A percentile compares a stretch with the other conserved stretches of the same genome.
Conservation (phyloP, 345 rosid species). For the Atalantia buxifolia region DNA sequence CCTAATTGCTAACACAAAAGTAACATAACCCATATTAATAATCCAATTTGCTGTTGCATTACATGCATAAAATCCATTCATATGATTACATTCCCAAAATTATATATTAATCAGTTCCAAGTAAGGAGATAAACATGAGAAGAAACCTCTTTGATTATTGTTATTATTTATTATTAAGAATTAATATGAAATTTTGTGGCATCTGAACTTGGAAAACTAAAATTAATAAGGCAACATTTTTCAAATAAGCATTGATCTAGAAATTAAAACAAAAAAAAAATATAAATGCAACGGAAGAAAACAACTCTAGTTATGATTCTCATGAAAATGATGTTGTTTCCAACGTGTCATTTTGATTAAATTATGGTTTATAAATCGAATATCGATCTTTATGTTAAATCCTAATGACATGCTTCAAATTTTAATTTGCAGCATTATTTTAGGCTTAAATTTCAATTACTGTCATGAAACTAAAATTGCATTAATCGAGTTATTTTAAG, state of each 20-base stretch:
- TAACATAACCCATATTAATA: not conserved
- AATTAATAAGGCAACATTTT: too few species aligned
- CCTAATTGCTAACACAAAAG: not conserved
- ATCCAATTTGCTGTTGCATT: not conserved
- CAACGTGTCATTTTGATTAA: not conserved
- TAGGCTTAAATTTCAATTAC: too few species aligned
- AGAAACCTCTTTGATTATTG: not conserved
- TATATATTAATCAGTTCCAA: not conserved
- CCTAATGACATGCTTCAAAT: not conserved
- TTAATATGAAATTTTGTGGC: not conserved
- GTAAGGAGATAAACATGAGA: not conserved
- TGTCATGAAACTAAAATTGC: too few species aligned
- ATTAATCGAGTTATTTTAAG: too few species aligned
- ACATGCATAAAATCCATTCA: not conserved
- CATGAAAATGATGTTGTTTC: too few species aligned
- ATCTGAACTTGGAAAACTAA: not conserved
- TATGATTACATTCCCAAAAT: not conserved
- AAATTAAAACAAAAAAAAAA: too few species aligned
- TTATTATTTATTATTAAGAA: too few species aligned
- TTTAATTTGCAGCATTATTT: not conserved
- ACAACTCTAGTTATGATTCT: not conserved
- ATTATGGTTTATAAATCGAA: not conserved
- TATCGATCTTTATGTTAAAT: too few species aligned
- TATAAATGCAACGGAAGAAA: too few species aligned
- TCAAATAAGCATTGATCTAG: not conserved